Evolutionary conservation across 192 early-diverging fungal species (phyloP).

Genomic region (Pecoramyces ruminantium): DNA sequence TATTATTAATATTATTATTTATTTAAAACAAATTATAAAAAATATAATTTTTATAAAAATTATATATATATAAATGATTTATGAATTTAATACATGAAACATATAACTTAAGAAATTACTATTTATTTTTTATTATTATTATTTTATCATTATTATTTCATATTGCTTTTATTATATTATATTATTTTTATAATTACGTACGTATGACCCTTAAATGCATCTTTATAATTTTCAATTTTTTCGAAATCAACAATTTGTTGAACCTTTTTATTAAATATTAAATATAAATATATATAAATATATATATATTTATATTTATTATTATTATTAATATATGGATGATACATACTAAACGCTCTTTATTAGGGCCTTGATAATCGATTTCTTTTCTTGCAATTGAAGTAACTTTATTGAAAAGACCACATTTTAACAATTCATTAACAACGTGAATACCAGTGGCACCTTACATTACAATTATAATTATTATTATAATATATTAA

Average conservation of each 20-base stretch:
- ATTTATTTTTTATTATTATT: no score
- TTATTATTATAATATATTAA: no score
- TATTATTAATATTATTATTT: no score
- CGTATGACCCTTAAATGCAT: conserved; percentile 23
- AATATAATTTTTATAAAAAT: not conserved
- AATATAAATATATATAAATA: no score
- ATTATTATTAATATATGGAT: not conserved
- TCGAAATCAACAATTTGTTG: conserved; percentile 66
- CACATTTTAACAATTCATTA: conserved; percentile 22
- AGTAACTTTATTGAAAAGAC: conserved; percentile 27
- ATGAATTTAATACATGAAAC: no score
- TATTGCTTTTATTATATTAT: no score
- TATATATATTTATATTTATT: not conserved
- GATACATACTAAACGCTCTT: conserved; percentile 5
- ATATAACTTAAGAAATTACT: no score
- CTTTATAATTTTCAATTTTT: conserved; percentile 23
- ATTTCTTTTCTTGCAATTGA: conserved; percentile 26
- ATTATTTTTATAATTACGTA: conserved; percentile 2
- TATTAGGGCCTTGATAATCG: conserved; percentile 13
- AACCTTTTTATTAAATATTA: conserved; percentile 11
- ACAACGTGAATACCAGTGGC: not conserved
- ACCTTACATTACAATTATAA: not conserved
- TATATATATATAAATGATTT: no score
- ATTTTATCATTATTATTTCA: no score
- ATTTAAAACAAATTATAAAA: no score